Conservation (phyloP, 1,284 basidiomycete species). For the Austropuccinia psidii region DNA sequence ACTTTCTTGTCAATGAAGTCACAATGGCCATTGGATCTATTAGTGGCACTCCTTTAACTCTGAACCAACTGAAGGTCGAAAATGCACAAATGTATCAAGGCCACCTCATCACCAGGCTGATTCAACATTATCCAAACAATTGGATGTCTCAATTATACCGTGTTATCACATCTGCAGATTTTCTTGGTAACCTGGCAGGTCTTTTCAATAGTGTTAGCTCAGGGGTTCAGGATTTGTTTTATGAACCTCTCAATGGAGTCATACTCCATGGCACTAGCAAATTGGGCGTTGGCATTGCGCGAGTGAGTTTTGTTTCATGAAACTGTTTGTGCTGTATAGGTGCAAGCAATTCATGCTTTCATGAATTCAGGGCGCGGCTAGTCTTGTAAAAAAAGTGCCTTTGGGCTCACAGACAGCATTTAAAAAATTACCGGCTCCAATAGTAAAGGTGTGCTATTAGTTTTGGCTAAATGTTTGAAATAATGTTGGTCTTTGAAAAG, state of each 20-base stretch:
- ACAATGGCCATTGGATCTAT: constrained; percentile 97
- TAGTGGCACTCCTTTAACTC: constrained; percentile 89
- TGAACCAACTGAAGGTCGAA: constrained; percentile 90
- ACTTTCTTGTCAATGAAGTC: constrained; percentile 85
- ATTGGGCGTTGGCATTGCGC: constrained; percentile 91
- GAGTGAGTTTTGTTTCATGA: constrained; percentile 53
- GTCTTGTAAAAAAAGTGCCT: constrained; percentile 97
- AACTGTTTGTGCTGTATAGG: background rate
- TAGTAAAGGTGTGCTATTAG: constrained; percentile 73
- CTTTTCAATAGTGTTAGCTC: constrained; percentile 98
- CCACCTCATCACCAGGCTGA: constrained; percentile 74
- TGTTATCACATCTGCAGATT: constrained; percentile 92
- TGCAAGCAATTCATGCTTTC: constrained; percentile 24
- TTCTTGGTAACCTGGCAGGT: constrained; percentile 75
- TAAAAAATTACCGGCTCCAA: constrained; percentile 96
- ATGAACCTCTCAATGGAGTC: constrained; percentile 95
- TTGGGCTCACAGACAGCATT: constrained; percentile 88
- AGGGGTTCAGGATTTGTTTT: constrained; percentile 98
- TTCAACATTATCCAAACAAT: constrained; percentile 90
- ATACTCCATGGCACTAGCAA: constrained; percentile 96
- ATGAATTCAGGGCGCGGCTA: constrained; percentile 70
- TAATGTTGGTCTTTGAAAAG: no score
- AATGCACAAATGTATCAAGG: constrained; percentile 82
- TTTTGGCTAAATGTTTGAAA: no score
- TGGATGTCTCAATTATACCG: constrained; percentile 89